Conservation (phyloP, 2,329 filamentous ascomycete genomes). For the Teratosphaeria nubilosa region DNA sequence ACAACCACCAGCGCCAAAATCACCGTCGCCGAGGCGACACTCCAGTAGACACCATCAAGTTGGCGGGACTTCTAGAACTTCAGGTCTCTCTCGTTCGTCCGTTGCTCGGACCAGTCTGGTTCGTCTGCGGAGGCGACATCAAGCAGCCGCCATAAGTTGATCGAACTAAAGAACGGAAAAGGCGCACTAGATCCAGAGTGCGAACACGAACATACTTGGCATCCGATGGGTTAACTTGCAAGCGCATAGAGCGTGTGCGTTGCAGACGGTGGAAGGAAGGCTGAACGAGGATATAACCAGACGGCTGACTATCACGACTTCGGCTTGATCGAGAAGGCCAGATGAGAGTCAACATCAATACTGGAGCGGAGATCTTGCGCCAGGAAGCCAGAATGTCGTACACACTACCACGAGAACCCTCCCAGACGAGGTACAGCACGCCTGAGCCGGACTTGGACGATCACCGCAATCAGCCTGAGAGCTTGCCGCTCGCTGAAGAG, state of each 20-base stretch:
- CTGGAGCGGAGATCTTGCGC: background rate
- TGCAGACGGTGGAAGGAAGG: background rate
- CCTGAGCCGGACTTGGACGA: conserved; percentile 78
- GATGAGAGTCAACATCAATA: background rate
- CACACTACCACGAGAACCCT: conserved; percentile 55
- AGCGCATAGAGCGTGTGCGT: conserved; percentile 5
- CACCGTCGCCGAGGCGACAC: conserved; percentile 26
- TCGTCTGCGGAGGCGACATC: conserved; percentile 82
- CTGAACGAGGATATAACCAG: background rate
- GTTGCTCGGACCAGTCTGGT: conserved; percentile 89
- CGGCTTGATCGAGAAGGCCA: background rate
- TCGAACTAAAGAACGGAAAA: conserved; percentile 16
- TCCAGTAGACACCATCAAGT: conserved; percentile 62
- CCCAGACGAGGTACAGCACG: conserved; percentile 56
- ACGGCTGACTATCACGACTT: no score
- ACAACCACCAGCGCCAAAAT: conserved; percentile 3
- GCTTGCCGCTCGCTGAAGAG: conserved; percentile 48
- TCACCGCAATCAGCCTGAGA: conserved; percentile 60
- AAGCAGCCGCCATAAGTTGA: conserved; percentile 94
- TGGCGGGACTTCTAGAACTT: conserved; percentile 72
- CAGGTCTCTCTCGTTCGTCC: conserved; percentile 69
- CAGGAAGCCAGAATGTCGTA: conserved; percentile 36
- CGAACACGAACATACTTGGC: background rate
- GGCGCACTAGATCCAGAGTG: background rate
- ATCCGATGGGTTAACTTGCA: conserved; percentile 23